Evolutionary conservation across 306 rosid genomes (phyloP).

Genomic region (Lagenaria siceraria): DNA sequence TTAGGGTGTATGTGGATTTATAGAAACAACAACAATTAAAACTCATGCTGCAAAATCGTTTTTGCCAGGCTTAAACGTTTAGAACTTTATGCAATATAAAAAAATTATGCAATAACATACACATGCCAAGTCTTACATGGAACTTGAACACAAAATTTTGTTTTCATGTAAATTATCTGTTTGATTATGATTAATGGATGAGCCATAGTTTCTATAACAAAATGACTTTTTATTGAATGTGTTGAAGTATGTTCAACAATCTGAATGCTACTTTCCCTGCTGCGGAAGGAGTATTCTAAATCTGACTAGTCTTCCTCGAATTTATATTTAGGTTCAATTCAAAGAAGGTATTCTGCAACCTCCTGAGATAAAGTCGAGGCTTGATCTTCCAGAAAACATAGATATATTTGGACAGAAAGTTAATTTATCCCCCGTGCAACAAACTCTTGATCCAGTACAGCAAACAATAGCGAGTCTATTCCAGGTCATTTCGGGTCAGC

Average conservation of each 20-base stretch:
- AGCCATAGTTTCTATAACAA: background rate
- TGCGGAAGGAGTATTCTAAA: background rate
- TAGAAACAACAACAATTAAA: background rate
- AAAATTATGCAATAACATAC: too few species aligned
- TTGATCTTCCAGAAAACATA: slow-evolving; percentile 59
- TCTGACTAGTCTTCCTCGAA: slow-evolving; percentile 10
- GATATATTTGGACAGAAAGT: slow-evolving; percentile 68
- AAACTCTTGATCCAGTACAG: slow-evolving; percentile 58
- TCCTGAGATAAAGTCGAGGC: slow-evolving; percentile 65
- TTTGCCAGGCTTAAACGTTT: background rate
- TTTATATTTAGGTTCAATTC: slow-evolving; percentile 55
- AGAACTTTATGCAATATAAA: background rate
- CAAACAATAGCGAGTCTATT: slow-evolving; percentile 41
- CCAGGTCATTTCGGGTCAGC: slow-evolving; percentile 65
- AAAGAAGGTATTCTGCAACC: slow-evolving; percentile 79
- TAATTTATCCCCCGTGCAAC: slow-evolving; percentile 56
- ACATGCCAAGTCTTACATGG: background rate
- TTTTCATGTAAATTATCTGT: background rate
- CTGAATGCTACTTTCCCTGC: background rate
- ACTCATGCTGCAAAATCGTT: background rate
- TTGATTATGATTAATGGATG: background rate
- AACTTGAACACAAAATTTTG: background rate
- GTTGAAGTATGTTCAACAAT: background rate
- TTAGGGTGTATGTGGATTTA: background rate
- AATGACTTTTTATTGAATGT: background rate